These are phyloP conservation scores for Hippophae tibetana DNA, from an alignment of 306 rosid genomes.

Conservation along the genomic window DNA sequence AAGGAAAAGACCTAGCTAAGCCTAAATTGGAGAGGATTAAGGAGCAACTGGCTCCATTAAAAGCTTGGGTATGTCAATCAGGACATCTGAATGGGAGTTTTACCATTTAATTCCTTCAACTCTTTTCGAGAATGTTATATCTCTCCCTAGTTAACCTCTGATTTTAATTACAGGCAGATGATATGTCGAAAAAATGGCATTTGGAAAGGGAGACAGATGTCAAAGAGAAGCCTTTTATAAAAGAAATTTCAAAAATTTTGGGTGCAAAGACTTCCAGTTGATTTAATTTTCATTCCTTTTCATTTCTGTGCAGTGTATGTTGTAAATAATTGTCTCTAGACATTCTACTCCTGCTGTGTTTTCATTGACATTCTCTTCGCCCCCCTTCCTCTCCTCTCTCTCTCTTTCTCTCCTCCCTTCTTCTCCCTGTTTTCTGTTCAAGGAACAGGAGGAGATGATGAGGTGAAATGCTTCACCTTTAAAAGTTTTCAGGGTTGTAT, in stretches of 20 bases:
- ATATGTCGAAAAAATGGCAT: slow-evolving; percentile 61
- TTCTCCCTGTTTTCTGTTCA: too few species aligned
- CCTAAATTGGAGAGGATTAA: slow-evolving; percentile 50
- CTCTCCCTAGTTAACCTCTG: slow-evolving; percentile 16
- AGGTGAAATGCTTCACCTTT: too few species aligned
- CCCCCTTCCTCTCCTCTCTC: too few species aligned
- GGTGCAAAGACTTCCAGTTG: slow-evolving; percentile 38
- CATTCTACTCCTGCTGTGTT: too few species aligned
- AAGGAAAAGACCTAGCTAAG: slow-evolving; percentile 49
- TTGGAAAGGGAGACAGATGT: slow-evolving; percentile 41
- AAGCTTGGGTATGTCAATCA: slow-evolving; percentile 44
- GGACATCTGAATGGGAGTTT: not conserved
- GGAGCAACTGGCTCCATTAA: slow-evolving; percentile 52
- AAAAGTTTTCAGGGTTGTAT: too few species aligned
- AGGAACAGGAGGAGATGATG: too few species aligned
- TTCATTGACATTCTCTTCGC: too few species aligned
- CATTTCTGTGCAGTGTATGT: not conserved
- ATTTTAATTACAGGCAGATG: slow-evolving; percentile 51
- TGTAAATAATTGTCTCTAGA: too few species aligned
- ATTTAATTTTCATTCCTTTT: slow-evolving; percentile 14
- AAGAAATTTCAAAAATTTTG: slow-evolving; percentile 49
- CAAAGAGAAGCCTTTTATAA: slow-evolving; percentile 60
- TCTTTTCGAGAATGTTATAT: not conserved
- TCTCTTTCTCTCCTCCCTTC: too few species aligned
- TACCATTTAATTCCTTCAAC: not conserved